Evolutionary conservation across 2,329 filamentous ascomycete genomes (phyloP), one percentile per base, ranked within the genome.

Genomic region (Ascocoryne sarcoides): DNA sequence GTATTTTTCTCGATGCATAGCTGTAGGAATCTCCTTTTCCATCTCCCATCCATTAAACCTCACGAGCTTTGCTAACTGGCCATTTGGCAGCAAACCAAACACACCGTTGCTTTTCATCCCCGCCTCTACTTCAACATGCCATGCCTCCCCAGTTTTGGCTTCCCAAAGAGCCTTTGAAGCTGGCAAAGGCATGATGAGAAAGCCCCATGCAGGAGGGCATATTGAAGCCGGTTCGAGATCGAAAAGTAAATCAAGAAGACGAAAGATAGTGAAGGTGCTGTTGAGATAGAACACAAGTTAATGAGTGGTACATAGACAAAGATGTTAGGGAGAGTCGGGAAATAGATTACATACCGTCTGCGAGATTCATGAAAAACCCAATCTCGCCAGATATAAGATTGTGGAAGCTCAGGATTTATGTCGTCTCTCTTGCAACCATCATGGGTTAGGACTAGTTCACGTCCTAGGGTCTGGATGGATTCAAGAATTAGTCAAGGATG

Each of bases 161-260:
- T 70, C 65, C 66, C 66, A 70, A 3, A 69, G 57, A 36, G 61
- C 56, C 45, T 63, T 66, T 39, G 55, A 60, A 2, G 62, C 55
- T 2, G 66, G 66, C 2, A 69, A 53, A n/a, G 65, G 64, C 30
- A 65, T 62, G 15, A 70, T 33, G 5, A 67, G 26, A 3, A 68
- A 55, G 28, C 62, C 59, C 0, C 49, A 34, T 18, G 53, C 56
- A 2, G 62, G 45, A 18, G 56, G 45, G 49, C 66, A 69, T 43
- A 62, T 48, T 1, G 51, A 39, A 1, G 60, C 60, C 15, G 65
- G 65, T 8, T 65, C 60, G 36, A 67, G 66, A 39, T 62, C 65
- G 23, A 68, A 53, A 2, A 69, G 54, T 58, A 67, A 60, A 37
- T 65, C 62, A 1, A 69, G 40, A 15, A 65, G 51, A 44, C 58